Percentiles rank a stretch among this genome's conserved stretches.
Evolutionary conservation across 495 filamentous ascomycete genomes (phyloP).

Genomic region (Aspergillus egyptiacus): DNA sequence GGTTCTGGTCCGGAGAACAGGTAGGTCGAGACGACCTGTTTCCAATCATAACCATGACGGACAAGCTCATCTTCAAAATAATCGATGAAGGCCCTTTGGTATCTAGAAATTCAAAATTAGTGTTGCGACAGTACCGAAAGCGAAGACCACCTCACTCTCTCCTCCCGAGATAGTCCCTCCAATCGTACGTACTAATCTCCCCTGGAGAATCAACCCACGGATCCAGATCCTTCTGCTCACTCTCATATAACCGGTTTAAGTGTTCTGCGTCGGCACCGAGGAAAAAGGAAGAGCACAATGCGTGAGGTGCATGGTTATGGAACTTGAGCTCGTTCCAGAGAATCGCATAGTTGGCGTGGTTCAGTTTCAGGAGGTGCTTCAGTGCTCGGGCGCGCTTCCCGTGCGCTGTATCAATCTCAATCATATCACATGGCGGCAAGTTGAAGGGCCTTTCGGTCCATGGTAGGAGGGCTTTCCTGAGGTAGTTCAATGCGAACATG

Average conservation of each 20-base stretch:
- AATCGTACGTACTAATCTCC: constrained; percentile 76
- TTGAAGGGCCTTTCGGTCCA: constrained; percentile 43
- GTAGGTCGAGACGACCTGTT: constrained; percentile 65
- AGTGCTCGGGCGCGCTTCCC: constrained; percentile 77
- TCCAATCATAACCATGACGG: constrained; percentile 76
- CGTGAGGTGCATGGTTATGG: constrained; percentile 85
- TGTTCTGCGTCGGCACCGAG: constrained; percentile 68
- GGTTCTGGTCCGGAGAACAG: constrained; percentile 70
- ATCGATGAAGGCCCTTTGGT: constrained; percentile 85
- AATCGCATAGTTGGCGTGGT: constrained; percentile 85
- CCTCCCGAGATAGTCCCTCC: constrained; percentile 76
- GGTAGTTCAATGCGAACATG: constrained; percentile 26
- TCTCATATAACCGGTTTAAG: constrained; percentile 73
- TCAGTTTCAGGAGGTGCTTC: constrained; percentile 82
- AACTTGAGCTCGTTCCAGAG: constrained; percentile 70
- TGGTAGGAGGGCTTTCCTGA: constrained; percentile 16
- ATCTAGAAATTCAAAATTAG: constrained; percentile 39
- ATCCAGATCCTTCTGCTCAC: constrained; percentile 61
- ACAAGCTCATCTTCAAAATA: constrained; percentile 88
- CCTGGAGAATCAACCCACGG: constrained; percentile 80
- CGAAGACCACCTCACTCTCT: constrained; percentile 39
- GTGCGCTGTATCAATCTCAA: constrained; percentile 70
- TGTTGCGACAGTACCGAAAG: background rate
- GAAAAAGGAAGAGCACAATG: constrained; percentile 77
- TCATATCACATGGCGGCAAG: constrained; percentile 61